Percentiles rank a stretch among this genome's conserved stretches.
These are phyloP conservation scores for Dendrocalamus sinicus DNA, from an alignment of 176 grass and related monocot genomes.

Conservation along the genomic window DNA sequence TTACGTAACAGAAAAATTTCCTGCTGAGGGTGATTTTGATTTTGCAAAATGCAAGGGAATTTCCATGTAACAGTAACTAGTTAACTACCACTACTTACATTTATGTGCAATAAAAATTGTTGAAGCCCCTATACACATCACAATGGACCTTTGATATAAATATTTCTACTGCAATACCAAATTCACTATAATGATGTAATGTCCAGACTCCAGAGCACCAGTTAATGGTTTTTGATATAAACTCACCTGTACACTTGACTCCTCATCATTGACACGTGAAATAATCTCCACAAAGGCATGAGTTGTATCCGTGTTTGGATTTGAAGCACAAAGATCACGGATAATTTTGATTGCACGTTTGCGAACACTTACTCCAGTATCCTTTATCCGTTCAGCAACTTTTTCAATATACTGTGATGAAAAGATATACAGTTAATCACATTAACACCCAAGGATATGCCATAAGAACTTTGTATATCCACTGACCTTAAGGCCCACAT, in stretches of 20 bases:
- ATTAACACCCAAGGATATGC: slow-evolving; percentile 32
- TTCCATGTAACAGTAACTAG: slow-evolving; percentile 36
- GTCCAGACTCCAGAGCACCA: slow-evolving; percentile 6
- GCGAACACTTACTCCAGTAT: slow-evolving; percentile 97
- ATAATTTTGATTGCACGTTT: slow-evolving; percentile 99
- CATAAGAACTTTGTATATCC: slow-evolving; percentile 36
- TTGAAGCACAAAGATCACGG: slow-evolving; percentile 90
- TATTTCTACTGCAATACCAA: slow-evolving; percentile 33
- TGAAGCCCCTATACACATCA: neutral
- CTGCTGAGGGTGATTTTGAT: slow-evolving; percentile 11
- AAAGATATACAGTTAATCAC: slow-evolving; percentile 36
- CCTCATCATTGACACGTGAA: slow-evolving; percentile 98
- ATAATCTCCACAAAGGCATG: slow-evolving; percentile 96
- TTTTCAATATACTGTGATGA: slow-evolving; percentile 92
- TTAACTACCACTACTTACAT: slow-evolving; percentile 29
- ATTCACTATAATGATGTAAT: slow-evolving; percentile 26
- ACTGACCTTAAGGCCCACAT: slow-evolving; percentile 94
- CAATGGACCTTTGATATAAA: neutral
- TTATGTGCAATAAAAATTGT: neutral
- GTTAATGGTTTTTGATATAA: slow-evolving; percentile 16
- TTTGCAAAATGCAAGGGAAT: neutral
- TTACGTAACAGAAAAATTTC: slow-evolving; percentile 10
- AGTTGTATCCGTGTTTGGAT: slow-evolving; percentile 67
- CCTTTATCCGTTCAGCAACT: slow-evolving; percentile 96
- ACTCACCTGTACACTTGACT: slow-evolving; percentile 96